Evolutionary conservation across 371 early-diverging fungal species (phyloP).

Genomic region (Ordospora pajunii): DNA sequence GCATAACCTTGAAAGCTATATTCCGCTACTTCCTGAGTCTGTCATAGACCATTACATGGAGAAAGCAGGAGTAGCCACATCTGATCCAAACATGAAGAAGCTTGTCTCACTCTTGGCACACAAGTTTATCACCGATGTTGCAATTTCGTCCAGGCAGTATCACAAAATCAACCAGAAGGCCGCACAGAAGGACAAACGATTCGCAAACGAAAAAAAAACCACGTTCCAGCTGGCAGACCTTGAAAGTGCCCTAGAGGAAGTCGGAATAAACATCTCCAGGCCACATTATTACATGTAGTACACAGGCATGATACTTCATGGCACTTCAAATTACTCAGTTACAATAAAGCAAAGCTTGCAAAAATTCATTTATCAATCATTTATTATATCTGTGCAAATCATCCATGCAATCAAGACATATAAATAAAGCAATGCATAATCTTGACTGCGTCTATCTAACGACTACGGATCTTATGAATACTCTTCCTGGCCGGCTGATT

Average conservation of each 20-base stretch:
- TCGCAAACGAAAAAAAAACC: constrained; percentile 59
- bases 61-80: constrained; percentile 79
- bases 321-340: too few relatives aligned
- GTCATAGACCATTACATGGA: constrained; percentile 84
- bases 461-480: neutral
- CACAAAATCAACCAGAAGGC: constrained; percentile 61
- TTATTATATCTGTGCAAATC: too few relatives aligned
- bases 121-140: constrained; percentile 61
- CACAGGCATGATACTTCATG: neutral
- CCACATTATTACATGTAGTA: constrained; percentile 60
- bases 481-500: neutral
- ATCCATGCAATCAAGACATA: too few relatives aligned
- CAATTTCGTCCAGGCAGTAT: constrained; percentile 57
- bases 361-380: too few relatives aligned
- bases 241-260: constrained; percentile 61
- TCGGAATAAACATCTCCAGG: constrained; percentile 58
- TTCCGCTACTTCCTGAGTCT: constrained; percentile 73
- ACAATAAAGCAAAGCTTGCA: too few relatives aligned
- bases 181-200: constrained; percentile 60
- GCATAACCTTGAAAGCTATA: constrained; percentile 55
- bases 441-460: neutral
- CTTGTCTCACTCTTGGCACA: constrained; percentile 58
- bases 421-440: too few relatives aligned
- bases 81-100: constrained; percentile 61
- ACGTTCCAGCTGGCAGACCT: constrained; percentile 60